Evolutionary conservation across 2,329 filamentous ascomycete genomes (phyloP).

Genomic region (Microcera coccophila): DNA sequence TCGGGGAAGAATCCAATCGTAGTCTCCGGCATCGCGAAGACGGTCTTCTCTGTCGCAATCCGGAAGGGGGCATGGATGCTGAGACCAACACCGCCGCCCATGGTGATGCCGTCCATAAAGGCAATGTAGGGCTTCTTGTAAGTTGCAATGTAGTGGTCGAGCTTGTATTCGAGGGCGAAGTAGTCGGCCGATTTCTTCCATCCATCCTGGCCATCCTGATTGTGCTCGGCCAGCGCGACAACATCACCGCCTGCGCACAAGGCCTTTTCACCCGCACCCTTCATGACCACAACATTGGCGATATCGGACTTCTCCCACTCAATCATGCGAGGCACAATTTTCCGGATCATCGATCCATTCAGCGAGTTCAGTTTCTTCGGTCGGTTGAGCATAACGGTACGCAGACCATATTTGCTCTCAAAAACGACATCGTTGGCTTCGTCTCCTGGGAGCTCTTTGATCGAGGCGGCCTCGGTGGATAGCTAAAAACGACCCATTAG

Average conservation of each 20-base stretch:
- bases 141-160: constrained; percentile 92
- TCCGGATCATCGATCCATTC: constrained; percentile 89
- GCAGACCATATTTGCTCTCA: constrained; percentile 80
- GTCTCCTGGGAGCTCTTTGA: constrained; percentile 62
- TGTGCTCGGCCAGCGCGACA: constrained; percentile 68
- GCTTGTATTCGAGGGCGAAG: constrained; percentile 92
- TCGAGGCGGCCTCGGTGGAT: constrained; percentile 33
- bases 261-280: constrained; percentile 78
- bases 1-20: constrained; percentile 99
- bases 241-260: constrained; percentile 96
- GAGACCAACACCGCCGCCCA: constrained; percentile 94
- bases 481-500: constrained; percentile 24
- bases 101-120: constrained; percentile 96
- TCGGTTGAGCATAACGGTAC: constrained; percentile 90
- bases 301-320: constrained; percentile 96
- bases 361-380: constrained; percentile 89
- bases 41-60: constrained; percentile 90
- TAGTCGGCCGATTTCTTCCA: constrained; percentile 75
- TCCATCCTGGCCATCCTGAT: constrained; percentile 63
- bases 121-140: constrained; percentile 91
- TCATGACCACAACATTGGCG: constrained; percentile 88
- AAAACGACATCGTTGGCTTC: constrained; percentile 90
- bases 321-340: constrained; percentile 82
- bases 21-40: constrained; percentile 98
- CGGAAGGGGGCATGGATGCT: constrained; percentile 93